Conservation (phyloP, 257 asterid genomes). For the Solanum bulbocastanum region DNA sequence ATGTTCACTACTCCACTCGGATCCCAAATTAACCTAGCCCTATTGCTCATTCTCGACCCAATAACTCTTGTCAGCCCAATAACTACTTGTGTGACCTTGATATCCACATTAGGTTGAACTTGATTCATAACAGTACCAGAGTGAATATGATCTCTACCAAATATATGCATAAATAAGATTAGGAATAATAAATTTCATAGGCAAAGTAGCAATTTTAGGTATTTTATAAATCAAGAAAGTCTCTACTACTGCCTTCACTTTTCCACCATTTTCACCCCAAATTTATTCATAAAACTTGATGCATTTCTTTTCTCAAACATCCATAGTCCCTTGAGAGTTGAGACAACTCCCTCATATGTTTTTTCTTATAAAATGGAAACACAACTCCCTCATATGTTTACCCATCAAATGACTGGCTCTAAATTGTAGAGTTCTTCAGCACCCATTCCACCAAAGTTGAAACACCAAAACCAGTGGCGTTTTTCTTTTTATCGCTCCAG, state of each 20-base stretch:
- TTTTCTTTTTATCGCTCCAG: conserved; percentile 71
- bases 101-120: too few relatives aligned
- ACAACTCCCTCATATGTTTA: neutral
- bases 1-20: too few relatives aligned
- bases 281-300: neutral
- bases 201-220: neutral
- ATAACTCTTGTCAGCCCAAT: too few relatives aligned
- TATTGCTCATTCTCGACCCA: too few relatives aligned
- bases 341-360: neutral
- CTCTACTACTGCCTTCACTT: neutral
- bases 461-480: conserved; percentile 81
- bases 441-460: conserved; percentile 91
- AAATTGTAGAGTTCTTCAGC: conserved; percentile 48
- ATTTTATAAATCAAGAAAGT: neutral
- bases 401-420: neutral
- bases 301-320: neutral
- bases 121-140: neutral
- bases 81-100: too few relatives aligned
- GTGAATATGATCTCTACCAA: neutral
- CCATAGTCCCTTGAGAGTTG: neutral
- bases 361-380: neutral
- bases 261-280: neutral
- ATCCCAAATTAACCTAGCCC: too few relatives aligned
- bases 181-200: neutral
- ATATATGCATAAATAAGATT: neutral